A percentile compares a stretch with the other conserved stretches of the same genome.
phyloP scores from a whole-genome alignment of 768 basidiomycete genomes.

The Boletus pseudopeckii region DNA sequence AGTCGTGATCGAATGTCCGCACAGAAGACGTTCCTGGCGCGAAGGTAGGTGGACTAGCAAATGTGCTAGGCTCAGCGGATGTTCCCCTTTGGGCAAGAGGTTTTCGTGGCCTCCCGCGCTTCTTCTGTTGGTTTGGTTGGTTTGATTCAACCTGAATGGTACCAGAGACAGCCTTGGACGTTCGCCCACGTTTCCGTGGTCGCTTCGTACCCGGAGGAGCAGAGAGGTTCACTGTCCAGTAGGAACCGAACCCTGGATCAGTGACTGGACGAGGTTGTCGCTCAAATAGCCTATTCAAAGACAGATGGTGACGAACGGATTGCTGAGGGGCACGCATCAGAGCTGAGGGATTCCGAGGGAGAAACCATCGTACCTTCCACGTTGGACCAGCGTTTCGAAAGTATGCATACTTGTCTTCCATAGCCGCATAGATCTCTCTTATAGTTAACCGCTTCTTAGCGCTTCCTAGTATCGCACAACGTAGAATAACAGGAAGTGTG shows the following conservation, averaged over 20 bases:
- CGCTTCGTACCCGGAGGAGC: constrained; percentile 87
- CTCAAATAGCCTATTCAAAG: constrained; percentile 78
- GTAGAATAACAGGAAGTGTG: constrained; percentile 79
- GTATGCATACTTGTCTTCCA: constrained; percentile 82
- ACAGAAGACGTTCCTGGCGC: constrained; percentile 26
- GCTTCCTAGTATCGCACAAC: constrained; percentile 80
- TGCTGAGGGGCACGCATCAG: constrained; percentile 46
- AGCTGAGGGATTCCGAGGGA: not conserved
- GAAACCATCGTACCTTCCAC: constrained; percentile 64
- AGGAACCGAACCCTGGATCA: constrained; percentile 83
- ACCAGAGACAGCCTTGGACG: constrained; percentile 42
- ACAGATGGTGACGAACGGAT: constrained; percentile 85
- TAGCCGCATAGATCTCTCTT: constrained; percentile 80
- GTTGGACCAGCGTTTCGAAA: constrained; percentile 78
- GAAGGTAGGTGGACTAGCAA: constrained; percentile 15
- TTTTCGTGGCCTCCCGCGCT: constrained; percentile 42
- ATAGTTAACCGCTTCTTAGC: constrained; percentile 74
- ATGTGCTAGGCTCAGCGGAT: constrained; percentile 12
- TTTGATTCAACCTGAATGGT: constrained; percentile 9
- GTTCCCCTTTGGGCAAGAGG: constrained; percentile 10
- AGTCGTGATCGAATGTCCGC: constrained; percentile 31
- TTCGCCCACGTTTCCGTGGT: constrained; percentile 73
- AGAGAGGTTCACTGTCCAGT: constrained; percentile 84
- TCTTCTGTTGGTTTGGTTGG: constrained; percentile 30
- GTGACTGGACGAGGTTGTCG: constrained; percentile 78